A percentile compares a stretch with the other conserved stretches of the same genome.
phyloP scores from a whole-genome alignment of 1,139 yeast species.

The Saccharomycopsis phalli region DNA sequence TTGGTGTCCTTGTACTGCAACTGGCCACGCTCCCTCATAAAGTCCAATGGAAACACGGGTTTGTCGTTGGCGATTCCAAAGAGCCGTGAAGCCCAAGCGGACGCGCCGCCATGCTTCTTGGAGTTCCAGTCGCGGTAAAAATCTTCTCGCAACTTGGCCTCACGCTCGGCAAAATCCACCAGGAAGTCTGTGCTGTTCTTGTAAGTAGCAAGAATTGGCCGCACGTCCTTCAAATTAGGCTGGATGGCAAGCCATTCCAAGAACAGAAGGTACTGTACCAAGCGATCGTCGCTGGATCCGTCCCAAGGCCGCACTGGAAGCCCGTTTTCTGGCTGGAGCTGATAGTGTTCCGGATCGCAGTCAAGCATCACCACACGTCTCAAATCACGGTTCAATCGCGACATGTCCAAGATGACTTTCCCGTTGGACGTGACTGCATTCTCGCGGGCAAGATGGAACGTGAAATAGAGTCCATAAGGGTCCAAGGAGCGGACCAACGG shows the following conservation, averaged over 20 bases:
- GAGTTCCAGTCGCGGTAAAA: slow-evolving; percentile 55
- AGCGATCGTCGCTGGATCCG: slow-evolving; percentile 73
- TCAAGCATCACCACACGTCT: slow-evolving; percentile 75
- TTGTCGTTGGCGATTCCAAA: slow-evolving; percentile 36
- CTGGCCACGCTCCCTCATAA: slow-evolving; percentile 15
- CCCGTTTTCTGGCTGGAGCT: slow-evolving; percentile 89
- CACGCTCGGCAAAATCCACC: slow-evolving; percentile 77
- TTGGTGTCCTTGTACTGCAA: slow-evolving; percentile 9
- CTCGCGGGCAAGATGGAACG: slow-evolving; percentile 83
- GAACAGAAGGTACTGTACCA: slow-evolving; percentile 79
- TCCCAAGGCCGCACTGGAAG: slow-evolving; percentile 78
- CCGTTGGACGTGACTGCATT: slow-evolving; percentile 82
- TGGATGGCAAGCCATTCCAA: slow-evolving; percentile 91
- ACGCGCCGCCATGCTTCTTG: slow-evolving; percentile 30
- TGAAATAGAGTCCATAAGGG: slow-evolving; percentile 83
- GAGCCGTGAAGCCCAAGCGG: slow-evolving; percentile 49
- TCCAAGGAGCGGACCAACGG: slow-evolving; percentile 80
- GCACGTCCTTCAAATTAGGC: slow-evolving; percentile 77
- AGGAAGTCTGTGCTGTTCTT: slow-evolving; percentile 50
- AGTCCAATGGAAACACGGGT: slow-evolving; percentile 15
- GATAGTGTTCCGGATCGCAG: slow-evolving; percentile 60
- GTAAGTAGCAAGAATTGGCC: slow-evolving; percentile 76
- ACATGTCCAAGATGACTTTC: slow-evolving; percentile 71
- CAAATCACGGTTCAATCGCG: slow-evolving; percentile 83
- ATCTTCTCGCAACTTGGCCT: slow-evolving; percentile 58